phyloP scores from a whole-genome alignment of 2,329 filamentous ascomycete species.

The Monilinia fructigena region DNA sequence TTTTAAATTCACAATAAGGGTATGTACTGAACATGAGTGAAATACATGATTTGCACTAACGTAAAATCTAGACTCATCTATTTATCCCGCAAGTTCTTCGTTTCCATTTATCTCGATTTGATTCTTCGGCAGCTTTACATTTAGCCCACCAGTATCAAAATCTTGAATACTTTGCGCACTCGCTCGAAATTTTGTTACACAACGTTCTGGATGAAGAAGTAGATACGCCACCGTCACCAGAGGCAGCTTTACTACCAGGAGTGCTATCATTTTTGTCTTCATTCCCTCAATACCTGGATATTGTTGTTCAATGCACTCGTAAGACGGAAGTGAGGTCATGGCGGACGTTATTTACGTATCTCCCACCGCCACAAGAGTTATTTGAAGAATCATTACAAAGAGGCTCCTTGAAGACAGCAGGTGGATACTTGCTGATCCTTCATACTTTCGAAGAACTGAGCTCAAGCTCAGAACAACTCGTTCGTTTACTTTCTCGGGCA shows the following conservation, averaged over 20 bases:
- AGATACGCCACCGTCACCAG: conserved; percentile 64
- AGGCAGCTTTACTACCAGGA: conserved; percentile 62
- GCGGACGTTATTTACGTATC: conserved; percentile 87
- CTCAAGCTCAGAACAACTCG: conserved; percentile 71
- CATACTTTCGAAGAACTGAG: conserved; percentile 75
- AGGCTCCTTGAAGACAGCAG: conserved; percentile 88
- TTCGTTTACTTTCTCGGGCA: conserved; percentile 76
- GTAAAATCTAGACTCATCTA: conserved; percentile 70
- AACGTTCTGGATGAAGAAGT: conserved; percentile 94
- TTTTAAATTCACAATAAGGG: conserved; percentile 82
- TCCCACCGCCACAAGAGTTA: conserved; percentile 85
- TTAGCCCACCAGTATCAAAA: conserved; percentile 83
- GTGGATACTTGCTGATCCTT: conserved; percentile 91
- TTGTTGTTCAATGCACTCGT: conserved; percentile 92
- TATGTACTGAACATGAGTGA: conserved; percentile 49
- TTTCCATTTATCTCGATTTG: conserved; percentile 72
- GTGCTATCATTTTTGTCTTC: conserved; percentile 66
- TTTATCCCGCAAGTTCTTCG: conserved; percentile 87
- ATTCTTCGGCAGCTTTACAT: conserved; percentile 75
- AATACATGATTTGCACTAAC: conserved; percentile 24
- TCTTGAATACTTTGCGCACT: conserved; percentile 89
- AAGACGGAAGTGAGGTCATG: conserved; percentile 96
- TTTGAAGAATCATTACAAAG: conserved; percentile 89
- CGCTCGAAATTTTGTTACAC: conserved; percentile 86
- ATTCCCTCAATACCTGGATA: conserved; percentile 85